Conservation (phyloP, 345 rosid species). For the Anastatica hierochuntica region DNA sequence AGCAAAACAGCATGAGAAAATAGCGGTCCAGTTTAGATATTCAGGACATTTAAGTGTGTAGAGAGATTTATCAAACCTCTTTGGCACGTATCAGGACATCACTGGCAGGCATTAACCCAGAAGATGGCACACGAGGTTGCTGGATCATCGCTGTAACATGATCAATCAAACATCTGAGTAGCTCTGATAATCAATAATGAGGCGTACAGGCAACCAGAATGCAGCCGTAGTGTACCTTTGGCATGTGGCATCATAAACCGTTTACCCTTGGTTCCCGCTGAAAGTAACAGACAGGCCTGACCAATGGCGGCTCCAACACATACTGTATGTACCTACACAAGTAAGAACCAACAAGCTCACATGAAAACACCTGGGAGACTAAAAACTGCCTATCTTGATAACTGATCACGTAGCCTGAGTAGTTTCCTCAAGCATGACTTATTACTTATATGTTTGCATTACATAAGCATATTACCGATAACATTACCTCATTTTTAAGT, state of each 20-base stretch:
- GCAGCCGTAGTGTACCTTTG: constrained; percentile 38
- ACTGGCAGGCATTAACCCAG: constrained; percentile 80
- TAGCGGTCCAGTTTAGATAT: neutral
- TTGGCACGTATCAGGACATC: constrained; percentile 77
- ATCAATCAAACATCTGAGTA: constrained; percentile 6
- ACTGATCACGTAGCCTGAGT: neutral
- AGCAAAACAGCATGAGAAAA: neutral
- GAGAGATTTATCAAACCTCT: constrained; percentile 47
- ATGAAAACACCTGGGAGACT: constrained; percentile 3
- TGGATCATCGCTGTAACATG: constrained; percentile 66
- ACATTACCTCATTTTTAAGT: constrained; percentile 45
- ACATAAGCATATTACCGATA: neutral
- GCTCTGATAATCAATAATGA: neutral
- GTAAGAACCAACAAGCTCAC: constrained; percentile 8
- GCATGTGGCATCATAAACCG: constrained; percentile 89
- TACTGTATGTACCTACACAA: constrained; percentile 60
- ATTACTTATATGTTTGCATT: neutral
- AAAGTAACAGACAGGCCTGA: constrained; percentile 69
- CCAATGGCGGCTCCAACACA: constrained; percentile 75
- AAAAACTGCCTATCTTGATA: neutral
- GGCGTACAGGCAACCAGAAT: neutral
- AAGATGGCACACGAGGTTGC: constrained; percentile 77
- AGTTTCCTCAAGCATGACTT: neutral
- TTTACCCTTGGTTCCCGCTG: constrained; percentile 78
- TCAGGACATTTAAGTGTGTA: neutral